Evolutionary conservation across 345 rosid genomes (phyloP).

Genomic region (Camelina hispida): DNA sequence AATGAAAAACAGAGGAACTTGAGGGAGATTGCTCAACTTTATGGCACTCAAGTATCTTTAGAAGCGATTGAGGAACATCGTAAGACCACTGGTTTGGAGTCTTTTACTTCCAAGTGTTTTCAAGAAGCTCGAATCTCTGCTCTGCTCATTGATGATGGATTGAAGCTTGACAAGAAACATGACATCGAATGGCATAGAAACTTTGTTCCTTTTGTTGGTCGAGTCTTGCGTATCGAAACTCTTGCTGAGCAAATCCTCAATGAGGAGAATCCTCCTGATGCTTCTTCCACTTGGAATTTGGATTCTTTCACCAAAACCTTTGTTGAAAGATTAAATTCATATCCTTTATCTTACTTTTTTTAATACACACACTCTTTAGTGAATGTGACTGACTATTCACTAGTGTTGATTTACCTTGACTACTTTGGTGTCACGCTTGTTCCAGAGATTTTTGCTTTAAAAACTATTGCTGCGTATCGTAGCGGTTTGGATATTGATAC

Average conservation of each 20-base stretch:
- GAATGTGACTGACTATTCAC: not conserved
- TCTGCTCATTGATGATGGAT: slow-evolving; percentile 87
- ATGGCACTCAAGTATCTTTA: slow-evolving; percentile 67
- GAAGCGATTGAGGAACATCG: slow-evolving; percentile 75
- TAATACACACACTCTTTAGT: not conserved
- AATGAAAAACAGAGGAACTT: slow-evolving; percentile 64
- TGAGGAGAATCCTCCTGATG: slow-evolving; percentile 40
- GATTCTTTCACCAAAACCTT: slow-evolving; percentile 63
- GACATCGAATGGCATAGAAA: slow-evolving; percentile 71
- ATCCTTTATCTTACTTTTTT: slow-evolving; percentile 56
- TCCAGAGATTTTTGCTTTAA: slow-evolving; percentile 67
- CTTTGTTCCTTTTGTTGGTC: slow-evolving; percentile 73
- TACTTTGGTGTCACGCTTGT: slow-evolving; percentile 50
- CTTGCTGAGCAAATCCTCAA: slow-evolving; percentile 84
- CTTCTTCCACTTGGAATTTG: slow-evolving; percentile 57
- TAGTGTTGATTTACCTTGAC: slow-evolving; percentile 56
- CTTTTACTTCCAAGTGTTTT: slow-evolving; percentile 67
- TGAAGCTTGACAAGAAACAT: slow-evolving; percentile 74
- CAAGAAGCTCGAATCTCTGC: slow-evolving; percentile 76
- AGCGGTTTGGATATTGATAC: slow-evolving; percentile 84
- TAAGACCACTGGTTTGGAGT: slow-evolving; percentile 55
- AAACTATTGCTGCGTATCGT: slow-evolving; percentile 93
- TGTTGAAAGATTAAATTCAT: slow-evolving; percentile 67
- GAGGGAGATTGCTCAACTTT: slow-evolving; percentile 74
- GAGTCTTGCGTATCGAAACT: slow-evolving; percentile 78